Base-by-base conservation (phyloP, 2,329 filamentous ascomycete genomes). In the Amauroascus niger region DNA sequence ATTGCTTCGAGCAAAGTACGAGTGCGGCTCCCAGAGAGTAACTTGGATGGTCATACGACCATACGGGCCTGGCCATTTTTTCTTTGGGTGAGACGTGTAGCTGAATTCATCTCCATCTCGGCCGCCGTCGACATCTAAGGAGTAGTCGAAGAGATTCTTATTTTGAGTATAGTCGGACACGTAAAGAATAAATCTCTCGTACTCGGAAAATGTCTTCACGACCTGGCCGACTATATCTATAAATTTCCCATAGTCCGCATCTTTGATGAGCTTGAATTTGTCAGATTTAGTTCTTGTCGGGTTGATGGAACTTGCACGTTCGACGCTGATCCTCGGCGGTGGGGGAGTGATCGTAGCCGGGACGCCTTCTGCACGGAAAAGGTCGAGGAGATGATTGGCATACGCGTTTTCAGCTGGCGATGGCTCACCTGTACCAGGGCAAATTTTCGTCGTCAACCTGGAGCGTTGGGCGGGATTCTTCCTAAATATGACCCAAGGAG, bases 151-250 rank as follows among this genome's bases (percentile, higher is more conserved):
- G 55, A 96, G 82, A 0, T 63, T 56, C 0, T 74, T 63, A 62
- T 96, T 88, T 49, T 79, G 71, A 0, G 88, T 94, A 66, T 90
- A 95, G 67, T 96, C 90, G 0, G 87, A 86, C 16, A 95, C 72
- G 73, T 89, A 89, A 0, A 95, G 59, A 4, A 81, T 79, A 11
- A 79, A 69, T 54, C 69, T 78, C 24, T 77, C 74, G 44, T 60
- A 61, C 37, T 69, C 65, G 13, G 69, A 63, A 59, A 73, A 79
- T 0, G 76, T 71, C 59, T 77, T 82, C 45, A 89, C 77, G 1
- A 95, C 80, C 63, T 90, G 79, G 1, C 79, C 88, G 16, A 87
- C 72, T 1, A 94, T 64, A 64, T 95, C 81, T 61, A 78, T 81
- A 63, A 84, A 94, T 0, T 62, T 72, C 13, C 68, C 66, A 0